Evolutionary conservation across 2,329 filamentous ascomycete genomes (phyloP), one percentile per base, ranked within the genome.

Genomic region (Penicillium vulpinum): DNA sequence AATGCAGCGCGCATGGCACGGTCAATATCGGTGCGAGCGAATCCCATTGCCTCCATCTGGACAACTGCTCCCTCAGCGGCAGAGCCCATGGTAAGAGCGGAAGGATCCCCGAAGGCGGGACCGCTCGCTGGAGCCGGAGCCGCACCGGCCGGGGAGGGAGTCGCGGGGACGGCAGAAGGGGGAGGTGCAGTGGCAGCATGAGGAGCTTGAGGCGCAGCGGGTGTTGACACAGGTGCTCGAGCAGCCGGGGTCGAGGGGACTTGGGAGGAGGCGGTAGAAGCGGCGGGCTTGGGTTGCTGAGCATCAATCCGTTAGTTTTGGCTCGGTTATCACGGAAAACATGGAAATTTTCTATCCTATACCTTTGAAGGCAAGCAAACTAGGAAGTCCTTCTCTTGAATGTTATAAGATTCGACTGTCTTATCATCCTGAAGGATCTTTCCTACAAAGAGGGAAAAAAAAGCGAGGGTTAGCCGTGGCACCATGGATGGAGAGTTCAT

Each of bases 351-450:
- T 5, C 8, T 44, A 36, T 41, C 44, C 61, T 76, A 62, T 80
- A 96, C 92, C 90, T 97, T 97, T 74, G 91, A 91, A 69, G 96
- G 88, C 87, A 99, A 96, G 81, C 94, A 99, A 59, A 99, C 94
- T 70, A 99, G 92, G 75, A 97, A 99, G 36, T 94, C 94, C 83
- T 97, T 99, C 84, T 97, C 94, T 78, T 99, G 93, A 62, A 99
- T 97, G 79, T 91, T 96, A 82, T 97, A 97, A 39, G 90, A 92
- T 77, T 92, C 91, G 67, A 99, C 90, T 2, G 92, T 96, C 73
- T 97, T 94, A 61, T 92, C 91, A 88, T 99, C 93, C 78, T 97
- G 93, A 64, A 99, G 82, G 68, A 99, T 97, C 82, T 99, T 99
- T 80, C 94, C 92, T 97, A 68, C 55, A 49, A 21, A 21, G 29